A percentile compares a stretch with the other conserved stretches of the same genome.
Conservation (phyloP, 192 early-diverging fungal genomes). For the Gigaspora rosea region DNA sequence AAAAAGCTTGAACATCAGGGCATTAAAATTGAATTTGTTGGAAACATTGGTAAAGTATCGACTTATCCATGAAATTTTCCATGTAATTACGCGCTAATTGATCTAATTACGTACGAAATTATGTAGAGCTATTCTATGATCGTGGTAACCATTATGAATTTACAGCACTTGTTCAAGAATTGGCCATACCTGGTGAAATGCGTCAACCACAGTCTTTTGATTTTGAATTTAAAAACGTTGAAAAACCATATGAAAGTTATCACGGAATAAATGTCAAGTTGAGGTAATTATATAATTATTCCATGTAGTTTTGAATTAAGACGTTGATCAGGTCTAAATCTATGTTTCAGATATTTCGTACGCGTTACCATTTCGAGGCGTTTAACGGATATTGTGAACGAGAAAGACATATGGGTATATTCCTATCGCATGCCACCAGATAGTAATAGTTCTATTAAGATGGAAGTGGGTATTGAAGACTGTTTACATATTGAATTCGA, state of each 20-base stretch:
- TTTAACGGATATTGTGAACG: slow-evolving; percentile 83
- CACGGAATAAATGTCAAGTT: slow-evolving; percentile 98
- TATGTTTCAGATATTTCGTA: slow-evolving; percentile 82
- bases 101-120: background rate
- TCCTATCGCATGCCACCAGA: slow-evolving; percentile 92
- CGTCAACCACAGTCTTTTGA: slow-evolving; percentile 76
- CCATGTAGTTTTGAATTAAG: background rate
- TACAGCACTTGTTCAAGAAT: slow-evolving; percentile 88
- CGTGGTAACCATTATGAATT: slow-evolving; percentile 96
- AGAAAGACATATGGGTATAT: slow-evolving; percentile 98
- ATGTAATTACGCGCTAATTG: background rate
- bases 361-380: slow-evolving; percentile 88
- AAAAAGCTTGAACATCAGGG: slow-evolving; percentile 97
- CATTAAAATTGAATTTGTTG: slow-evolving; percentile 99
- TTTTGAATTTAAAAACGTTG: slow-evolving; percentile 99
- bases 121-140: slow-evolving; percentile 90
- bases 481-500: slow-evolving; percentile 99
- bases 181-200: slow-evolving; percentile 93
- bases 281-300: slow-evolving; percentile 46
- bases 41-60: slow-evolving; percentile 77
- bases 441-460: slow-evolving; percentile 94
- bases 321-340: background rate
- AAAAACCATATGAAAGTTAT: slow-evolving; percentile 98
- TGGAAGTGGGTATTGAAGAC: slow-evolving; percentile 99
- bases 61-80: background rate